phyloP scores from a whole-genome alignment of 345 rosid genomes.

The Sisymbrium irio region DNA sequence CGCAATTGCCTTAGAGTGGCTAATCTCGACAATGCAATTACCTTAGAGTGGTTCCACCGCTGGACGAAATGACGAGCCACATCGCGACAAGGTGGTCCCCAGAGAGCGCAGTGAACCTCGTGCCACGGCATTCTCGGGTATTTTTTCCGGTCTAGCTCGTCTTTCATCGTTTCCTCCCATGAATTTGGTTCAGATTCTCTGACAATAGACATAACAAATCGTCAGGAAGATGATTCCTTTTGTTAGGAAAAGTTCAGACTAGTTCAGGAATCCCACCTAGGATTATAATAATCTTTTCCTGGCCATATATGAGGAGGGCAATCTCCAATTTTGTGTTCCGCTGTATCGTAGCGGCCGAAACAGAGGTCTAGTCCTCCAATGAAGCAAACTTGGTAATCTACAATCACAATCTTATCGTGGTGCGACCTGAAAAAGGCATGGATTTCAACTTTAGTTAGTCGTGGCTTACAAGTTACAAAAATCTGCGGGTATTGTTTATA shows the following conservation, averaged over 20 bases:
- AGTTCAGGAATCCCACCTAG: slow-evolving; percentile 48
- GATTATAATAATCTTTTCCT: slow-evolving; percentile 94
- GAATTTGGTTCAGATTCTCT: slow-evolving; percentile 98
- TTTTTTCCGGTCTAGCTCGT: slow-evolving; percentile 67
- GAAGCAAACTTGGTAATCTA: slow-evolving; percentile 79
- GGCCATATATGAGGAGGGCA: slow-evolving; percentile 74
- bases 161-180: slow-evolving; percentile 89
- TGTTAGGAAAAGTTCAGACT: neutral
- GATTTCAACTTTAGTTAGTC: neutral
- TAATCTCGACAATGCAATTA: slow-evolving; percentile 19
- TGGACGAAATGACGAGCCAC: slow-evolving; percentile 90
- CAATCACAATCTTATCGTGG: slow-evolving; percentile 86
- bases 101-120: slow-evolving; percentile 89
- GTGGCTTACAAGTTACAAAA: neutral
- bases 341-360: slow-evolving; percentile 85
- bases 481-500: neutral
- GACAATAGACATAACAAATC: neutral
- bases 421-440: slow-evolving; percentile 66
- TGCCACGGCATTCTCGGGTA: slow-evolving; percentile 99
- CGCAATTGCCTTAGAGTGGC: too few species aligned
- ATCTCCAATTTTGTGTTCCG: slow-evolving; percentile 73
- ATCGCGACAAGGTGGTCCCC: slow-evolving; percentile 97
- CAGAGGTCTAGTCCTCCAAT: slow-evolving; percentile 94
- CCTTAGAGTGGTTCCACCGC: slow-evolving; percentile 99
- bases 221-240: slow-evolving; percentile 7